Evolutionary conservation across 2,329 filamentous ascomycete genomes (phyloP).

Genomic region (Colletotrichum plurivorum): DNA sequence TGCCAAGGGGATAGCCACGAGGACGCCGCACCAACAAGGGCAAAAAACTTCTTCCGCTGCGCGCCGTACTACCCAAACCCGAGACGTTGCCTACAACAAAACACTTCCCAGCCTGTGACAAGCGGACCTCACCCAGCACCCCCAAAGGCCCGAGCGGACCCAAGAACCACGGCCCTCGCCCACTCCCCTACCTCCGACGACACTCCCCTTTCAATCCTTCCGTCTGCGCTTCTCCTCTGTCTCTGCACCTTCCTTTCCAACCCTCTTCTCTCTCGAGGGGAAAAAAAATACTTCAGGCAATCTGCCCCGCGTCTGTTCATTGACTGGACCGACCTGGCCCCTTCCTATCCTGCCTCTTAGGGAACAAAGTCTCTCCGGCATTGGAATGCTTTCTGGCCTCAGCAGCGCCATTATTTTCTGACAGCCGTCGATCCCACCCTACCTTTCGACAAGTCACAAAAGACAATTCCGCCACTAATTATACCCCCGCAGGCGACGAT

Average conservation of each 20-base stretch:
- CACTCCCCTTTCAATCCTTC: conserved; percentile 32
- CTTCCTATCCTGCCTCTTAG: conserved; percentile 7
- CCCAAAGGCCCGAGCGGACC: conserved; percentile 42
- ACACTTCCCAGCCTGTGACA: conserved; percentile 40
- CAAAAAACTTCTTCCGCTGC: conserved; percentile 14
- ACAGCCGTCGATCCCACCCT: conserved; percentile 33
- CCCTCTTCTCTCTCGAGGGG: conserved; percentile 2
- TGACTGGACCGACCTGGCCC: conserved; percentile 37
- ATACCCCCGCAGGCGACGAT: conserved; percentile 33
- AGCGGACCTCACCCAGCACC: conserved; percentile 32
- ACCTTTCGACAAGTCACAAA: conserved; percentile 34
- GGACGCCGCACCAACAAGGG: conserved; percentile 12
- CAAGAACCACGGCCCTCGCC: conserved; percentile 39
- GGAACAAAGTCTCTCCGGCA: conserved; percentile 16
- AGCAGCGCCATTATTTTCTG: conserved; percentile 19
- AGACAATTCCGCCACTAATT: conserved; percentile 33
- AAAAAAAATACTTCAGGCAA: conserved; percentile 16
- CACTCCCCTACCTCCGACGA: conserved; percentile 40
- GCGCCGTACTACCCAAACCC: conserved; percentile 20
- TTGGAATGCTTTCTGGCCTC: conserved; percentile 21
- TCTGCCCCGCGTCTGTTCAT: conserved; percentile 34
- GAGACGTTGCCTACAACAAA: conserved; percentile 38
- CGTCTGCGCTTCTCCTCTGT: conserved; percentile 19
- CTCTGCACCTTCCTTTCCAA: conserved; percentile 9
- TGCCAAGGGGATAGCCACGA: not conserved